phyloP scores from a whole-genome alignment of 2,329 filamentous ascomycete species.

The Aspergillus proliferans region DNA sequence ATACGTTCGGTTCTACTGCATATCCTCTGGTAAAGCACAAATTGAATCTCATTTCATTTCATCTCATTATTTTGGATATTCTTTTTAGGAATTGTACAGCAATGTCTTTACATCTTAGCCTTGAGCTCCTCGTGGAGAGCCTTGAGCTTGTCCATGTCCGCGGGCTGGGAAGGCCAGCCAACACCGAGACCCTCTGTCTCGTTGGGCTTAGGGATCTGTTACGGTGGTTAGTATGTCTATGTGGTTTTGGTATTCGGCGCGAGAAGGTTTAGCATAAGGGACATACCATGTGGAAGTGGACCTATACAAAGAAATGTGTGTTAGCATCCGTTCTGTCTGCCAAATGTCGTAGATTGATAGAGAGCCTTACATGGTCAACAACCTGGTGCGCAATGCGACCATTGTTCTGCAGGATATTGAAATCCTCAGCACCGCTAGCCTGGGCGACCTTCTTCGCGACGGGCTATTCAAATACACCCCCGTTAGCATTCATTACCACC shows the following conservation, averaged over 20 bases:
- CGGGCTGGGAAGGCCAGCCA: constrained; percentile 67
- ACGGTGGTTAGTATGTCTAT: background rate
- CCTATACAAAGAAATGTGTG: constrained; percentile 42
- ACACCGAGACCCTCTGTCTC: constrained; percentile 71
- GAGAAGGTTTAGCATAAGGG: background rate
- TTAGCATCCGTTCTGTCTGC: background rate
- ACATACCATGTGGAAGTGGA: constrained; percentile 87
- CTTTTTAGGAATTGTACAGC: too few species aligned
- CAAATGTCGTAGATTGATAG: background rate
- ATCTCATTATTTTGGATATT: background rate
- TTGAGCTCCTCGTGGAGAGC: constrained; percentile 76
- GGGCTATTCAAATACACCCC: constrained; percentile 42
- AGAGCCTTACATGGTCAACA: constrained; percentile 72
- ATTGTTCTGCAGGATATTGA: constrained; percentile 96
- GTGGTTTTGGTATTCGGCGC: background rate
- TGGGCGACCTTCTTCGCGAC: constrained; percentile 80
- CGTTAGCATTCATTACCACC: background rate
- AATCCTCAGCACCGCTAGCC: constrained; percentile 70
- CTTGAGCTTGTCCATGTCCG: constrained; percentile 79
- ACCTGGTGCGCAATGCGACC: constrained; percentile 84
- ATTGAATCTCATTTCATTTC: background rate
- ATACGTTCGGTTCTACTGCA: too few species aligned
- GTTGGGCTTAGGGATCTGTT: constrained; percentile 88
- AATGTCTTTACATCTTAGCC: constrained; percentile 65
- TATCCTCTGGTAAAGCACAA: too few species aligned